Evolutionary conservation across 768 basidiomycete species (phyloP).

Genomic region (Rhizopogon sp.): DNA sequence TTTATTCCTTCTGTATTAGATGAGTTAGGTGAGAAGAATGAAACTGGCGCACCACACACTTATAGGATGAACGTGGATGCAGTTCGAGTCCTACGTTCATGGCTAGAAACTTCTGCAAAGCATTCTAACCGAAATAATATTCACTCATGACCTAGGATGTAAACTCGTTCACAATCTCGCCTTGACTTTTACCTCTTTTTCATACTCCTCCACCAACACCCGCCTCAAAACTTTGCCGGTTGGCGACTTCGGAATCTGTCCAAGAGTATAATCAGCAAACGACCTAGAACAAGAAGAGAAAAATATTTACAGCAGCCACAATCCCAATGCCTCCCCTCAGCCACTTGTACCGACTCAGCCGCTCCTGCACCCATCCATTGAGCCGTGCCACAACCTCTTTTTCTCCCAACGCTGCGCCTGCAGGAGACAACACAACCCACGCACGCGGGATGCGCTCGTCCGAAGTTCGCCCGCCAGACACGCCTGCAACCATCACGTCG

Average conservation of each 20-base stretch:
- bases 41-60: too few species aligned
- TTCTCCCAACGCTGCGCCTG: conserved; percentile 44
- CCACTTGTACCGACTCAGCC: conserved; percentile 67
- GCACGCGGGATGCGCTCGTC: conserved; percentile 70
- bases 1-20: too few species aligned
- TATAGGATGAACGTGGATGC: too few species aligned
- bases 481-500: conserved; percentile 65
- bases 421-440: conserved; percentile 59
- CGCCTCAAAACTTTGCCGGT: conserved; percentile 63
- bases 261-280: not conserved
- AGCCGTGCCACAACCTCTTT: conserved; percentile 38
- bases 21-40: too few species aligned
- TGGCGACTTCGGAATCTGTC: conserved; percentile 56
- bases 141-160: too few species aligned
- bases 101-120: too few species aligned
- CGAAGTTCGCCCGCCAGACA: conserved; percentile 54
- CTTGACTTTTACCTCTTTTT: conserved; percentile 14
- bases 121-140: too few species aligned
- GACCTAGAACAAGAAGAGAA: not conserved
- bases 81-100: too few species aligned
- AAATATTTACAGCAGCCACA: conserved; percentile 43
- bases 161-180: too few species aligned
- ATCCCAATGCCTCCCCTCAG: conserved; percentile 62
- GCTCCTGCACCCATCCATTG: conserved; percentile 50
- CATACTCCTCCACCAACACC: conserved; percentile 50